These are phyloP conservation scores for Oryza meyeriana DNA, from an alignment of 176 grass and related monocot species.

Conservation along the genomic window DNA sequence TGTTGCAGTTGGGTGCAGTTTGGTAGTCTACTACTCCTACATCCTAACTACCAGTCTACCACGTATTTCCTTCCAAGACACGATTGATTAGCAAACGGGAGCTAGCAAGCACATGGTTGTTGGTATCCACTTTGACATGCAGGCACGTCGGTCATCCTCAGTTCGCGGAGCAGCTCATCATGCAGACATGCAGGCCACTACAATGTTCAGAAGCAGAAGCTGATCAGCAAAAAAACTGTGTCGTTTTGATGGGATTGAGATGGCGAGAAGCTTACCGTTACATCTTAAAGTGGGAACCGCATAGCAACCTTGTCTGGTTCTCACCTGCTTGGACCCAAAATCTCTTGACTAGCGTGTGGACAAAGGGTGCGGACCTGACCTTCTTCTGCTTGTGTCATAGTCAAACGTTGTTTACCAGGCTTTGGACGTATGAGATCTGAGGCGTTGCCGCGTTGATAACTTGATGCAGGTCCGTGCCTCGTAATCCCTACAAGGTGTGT, in stretches of 20 bases:
- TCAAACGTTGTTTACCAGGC: background rate
- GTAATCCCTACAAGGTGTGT: background rate
- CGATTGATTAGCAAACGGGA: background rate
- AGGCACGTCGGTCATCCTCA: background rate
- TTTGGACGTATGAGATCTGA: background rate
- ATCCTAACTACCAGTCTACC: slow-evolving; percentile 1
- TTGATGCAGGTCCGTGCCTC: no score
- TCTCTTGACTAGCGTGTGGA: background rate
- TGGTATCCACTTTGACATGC: background rate
- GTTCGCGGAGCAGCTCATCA: background rate
- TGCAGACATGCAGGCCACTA: background rate
- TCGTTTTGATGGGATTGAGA: background rate
- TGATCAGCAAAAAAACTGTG: background rate
- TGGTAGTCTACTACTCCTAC: background rate
- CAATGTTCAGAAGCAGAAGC: background rate
- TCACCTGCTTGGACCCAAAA: background rate
- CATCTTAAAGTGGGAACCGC: background rate
- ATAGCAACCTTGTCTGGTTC: background rate
- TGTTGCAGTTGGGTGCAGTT: background rate
- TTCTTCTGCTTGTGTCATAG: background rate
- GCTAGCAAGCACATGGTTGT: background rate
- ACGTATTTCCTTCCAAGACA: background rate
- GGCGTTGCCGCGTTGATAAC: background rate
- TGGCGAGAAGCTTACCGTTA: background rate
- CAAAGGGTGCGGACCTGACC: background rate